phyloP scores from a whole-genome alignment of 2,329 filamentous ascomycete species.

The Madurella mycetomatis region DNA sequence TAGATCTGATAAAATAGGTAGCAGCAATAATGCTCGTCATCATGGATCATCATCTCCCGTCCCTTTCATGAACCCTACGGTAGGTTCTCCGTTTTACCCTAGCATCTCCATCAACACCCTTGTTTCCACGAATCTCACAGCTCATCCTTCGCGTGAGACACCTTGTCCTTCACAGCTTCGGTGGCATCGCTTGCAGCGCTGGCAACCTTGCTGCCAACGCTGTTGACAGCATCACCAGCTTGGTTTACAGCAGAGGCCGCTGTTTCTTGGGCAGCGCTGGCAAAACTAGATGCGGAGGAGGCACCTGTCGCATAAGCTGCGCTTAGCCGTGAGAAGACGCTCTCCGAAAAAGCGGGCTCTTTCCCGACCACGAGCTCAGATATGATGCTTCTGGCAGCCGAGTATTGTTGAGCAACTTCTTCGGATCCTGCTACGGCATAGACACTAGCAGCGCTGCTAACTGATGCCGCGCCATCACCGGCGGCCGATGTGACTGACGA shows the following conservation, averaged over 20 bases:
- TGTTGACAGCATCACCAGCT: slow-evolving; percentile 31
- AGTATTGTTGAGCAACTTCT: slow-evolving; percentile 60
- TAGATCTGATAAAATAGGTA: too few species aligned
- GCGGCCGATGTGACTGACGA: slow-evolving; percentile 50
- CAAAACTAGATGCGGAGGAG: slow-evolving; percentile 46
- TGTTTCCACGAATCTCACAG: slow-evolving; percentile 29
- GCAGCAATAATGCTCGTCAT: neutral
- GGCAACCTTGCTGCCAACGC: slow-evolving; percentile 33
- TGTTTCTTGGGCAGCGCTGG: slow-evolving; percentile 32
- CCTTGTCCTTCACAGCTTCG: slow-evolving; percentile 39
- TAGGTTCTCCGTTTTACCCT: too few species aligned
- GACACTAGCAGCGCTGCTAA: slow-evolving; percentile 37
- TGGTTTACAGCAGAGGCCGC: slow-evolving; percentile 29
- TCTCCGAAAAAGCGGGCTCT: slow-evolving; percentile 77
- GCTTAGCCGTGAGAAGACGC: slow-evolving; percentile 66
- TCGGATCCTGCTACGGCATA: slow-evolving; percentile 61
- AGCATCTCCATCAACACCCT: too few species aligned
- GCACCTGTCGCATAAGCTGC: slow-evolving; percentile 67
- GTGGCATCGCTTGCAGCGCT: slow-evolving; percentile 39
- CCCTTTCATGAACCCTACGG: too few species aligned
- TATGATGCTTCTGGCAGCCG: slow-evolving; percentile 65
- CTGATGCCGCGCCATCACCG: slow-evolving; percentile 33
- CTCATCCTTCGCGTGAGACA: slow-evolving; percentile 38
- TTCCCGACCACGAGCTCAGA: slow-evolving; percentile 73
- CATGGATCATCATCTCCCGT: neutral